Base-by-base conservation (phyloP, 495 filamentous ascomycete species). In the Xylaria palmicola region DNA sequence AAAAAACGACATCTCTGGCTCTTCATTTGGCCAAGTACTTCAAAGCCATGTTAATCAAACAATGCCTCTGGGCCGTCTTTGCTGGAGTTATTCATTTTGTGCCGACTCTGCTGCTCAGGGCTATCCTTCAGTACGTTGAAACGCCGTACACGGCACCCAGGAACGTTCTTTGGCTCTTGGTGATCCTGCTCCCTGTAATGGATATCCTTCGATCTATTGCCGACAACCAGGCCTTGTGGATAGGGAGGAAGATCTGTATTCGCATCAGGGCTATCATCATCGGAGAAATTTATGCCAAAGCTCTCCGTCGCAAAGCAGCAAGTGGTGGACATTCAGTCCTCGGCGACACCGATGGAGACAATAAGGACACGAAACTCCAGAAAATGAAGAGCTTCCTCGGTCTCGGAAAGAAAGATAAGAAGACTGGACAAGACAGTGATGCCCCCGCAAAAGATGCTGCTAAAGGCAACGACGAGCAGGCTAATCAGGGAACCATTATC, bases 271-370 rank as follows among this genome's bases (percentile, higher is more conserved):
- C 95, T 24, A 92, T 99, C 65, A 91, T 99, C 41, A 90, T 99
- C 67, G 95, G 95, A 47, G 95, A 99, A 70, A 92, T 99, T 39
- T 99, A 98, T 71, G 90, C 93, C 37, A 99, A 99, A 74, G 91
- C 95, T 4, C 81, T 99, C n/a, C 84, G 93, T 62, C 86, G 95
- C 43, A 96, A 94, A 72, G 93, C 90, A 29, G 87, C 91, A 43
- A 86, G 92, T 8, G 87, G 88, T 29, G 77, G 81, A 9, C 92
- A 94, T 59, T 83, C 84, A 9, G 77, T 83, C 15, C 79, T 92
- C 17, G 90, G 89, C 9, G 70, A 70, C 57, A 75, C 80, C 40
- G 50, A 64, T 26, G 57, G 74, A 68, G 59, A 68, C 19, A 40
- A 27, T 32, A 73, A 76, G 71, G 74, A 75, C 47, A 78, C 86